Percentiles rank a stretch among this genome's conserved stretches.
Evolutionary conservation across 768 basidiomycete genomes (phyloP).

Genomic region (Kwoniella dejecticola): DNA sequence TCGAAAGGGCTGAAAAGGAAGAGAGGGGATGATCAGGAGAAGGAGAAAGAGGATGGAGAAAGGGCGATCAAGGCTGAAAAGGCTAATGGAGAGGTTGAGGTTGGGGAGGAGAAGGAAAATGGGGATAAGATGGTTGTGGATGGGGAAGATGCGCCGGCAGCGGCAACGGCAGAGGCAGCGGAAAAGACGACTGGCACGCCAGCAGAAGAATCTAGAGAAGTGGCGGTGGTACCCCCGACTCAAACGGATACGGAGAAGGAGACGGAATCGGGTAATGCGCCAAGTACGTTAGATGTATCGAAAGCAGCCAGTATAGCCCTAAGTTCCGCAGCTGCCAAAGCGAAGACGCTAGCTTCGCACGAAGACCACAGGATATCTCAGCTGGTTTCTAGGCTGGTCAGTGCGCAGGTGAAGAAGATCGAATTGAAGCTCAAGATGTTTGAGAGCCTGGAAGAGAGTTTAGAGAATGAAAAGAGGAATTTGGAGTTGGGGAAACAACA

Average conservation of each 20-base stretch:
- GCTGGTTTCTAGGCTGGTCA: conserved; percentile 76
- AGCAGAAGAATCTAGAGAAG: conserved; percentile 13
- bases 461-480: conserved; percentile 84
- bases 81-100: conserved; percentile 5
- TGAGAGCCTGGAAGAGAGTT: conserved; percentile 87
- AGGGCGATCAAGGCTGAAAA: conserved; percentile 28
- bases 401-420: conserved; percentile 73
- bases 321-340: conserved; percentile 83
- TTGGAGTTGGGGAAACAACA: conserved; percentile 80
- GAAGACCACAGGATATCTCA: conserved; percentile 79
- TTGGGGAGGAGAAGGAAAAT: conserved; percentile 29
- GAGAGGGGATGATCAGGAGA: conserved; percentile 37
- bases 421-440: conserved; percentile 94
- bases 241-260: conserved; percentile 32
- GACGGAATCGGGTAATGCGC: conserved; percentile 50
- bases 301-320: conserved; percentile 86
- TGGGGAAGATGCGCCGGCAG: conserved; percentile 26
- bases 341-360: conserved; percentile 72
- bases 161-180: not conserved
- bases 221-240: no score
- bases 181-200: conserved; percentile 11
- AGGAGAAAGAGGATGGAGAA: conserved; percentile 27
- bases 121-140: conserved; percentile 61
- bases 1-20: conserved; percentile 63
- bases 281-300: conserved; percentile 71